Evolutionary conservation across 1,284 basidiomycete genomes (phyloP).

Genomic region (Inonotus hispidus): DNA sequence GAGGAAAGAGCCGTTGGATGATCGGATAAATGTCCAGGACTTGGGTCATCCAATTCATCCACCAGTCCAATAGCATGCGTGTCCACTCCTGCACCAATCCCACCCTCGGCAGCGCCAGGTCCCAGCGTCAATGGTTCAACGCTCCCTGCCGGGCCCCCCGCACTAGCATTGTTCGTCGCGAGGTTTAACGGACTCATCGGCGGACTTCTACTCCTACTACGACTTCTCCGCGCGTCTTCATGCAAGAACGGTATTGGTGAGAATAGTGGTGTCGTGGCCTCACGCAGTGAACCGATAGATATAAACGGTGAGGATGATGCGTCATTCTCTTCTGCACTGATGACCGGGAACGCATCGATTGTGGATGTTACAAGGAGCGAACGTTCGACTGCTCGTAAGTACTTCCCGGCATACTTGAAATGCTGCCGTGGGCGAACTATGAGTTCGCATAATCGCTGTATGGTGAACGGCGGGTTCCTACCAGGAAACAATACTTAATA

Average conservation of each 20-base stretch:
- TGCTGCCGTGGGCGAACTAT: conserved; percentile 63
- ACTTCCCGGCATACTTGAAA: conserved; percentile 83
- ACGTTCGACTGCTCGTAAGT: conserved; percentile 85
- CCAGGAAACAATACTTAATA: not conserved
- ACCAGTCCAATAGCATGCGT: conserved; percentile 52
- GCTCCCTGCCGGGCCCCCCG: conserved; percentile 27
- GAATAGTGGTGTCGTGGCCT: conserved; percentile 71
- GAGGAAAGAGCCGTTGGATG: conserved; percentile 65
- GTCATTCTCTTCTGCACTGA: conserved; percentile 30
- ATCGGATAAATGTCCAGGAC: conserved; percentile 76
- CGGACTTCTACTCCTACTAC: conserved; percentile 43
- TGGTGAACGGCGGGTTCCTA: conserved; percentile 82
- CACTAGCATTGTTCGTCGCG: conserved; percentile 25
- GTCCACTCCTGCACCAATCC: not conserved
- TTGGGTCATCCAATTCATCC: conserved; percentile 77
- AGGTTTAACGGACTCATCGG: conserved; percentile 66
- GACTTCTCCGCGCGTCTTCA: conserved; percentile 54
- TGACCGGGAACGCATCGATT: conserved; percentile 60
- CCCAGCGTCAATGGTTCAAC: conserved; percentile 20
- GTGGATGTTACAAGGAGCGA: conserved; percentile 82
- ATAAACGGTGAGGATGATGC: conserved; percentile 26
- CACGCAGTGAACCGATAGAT: conserved; percentile 40
- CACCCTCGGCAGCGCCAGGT: conserved; percentile 21
- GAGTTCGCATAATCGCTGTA: conserved; percentile 90
- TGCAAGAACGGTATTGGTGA: conserved; percentile 81